A percentile compares a stretch with the other conserved stretches of the same genome.
These are phyloP conservation scores for Cladosporium sp. DNA, from an alignment of 2,329 filamentous ascomycete genomes.

Conservation along the genomic window DNA sequence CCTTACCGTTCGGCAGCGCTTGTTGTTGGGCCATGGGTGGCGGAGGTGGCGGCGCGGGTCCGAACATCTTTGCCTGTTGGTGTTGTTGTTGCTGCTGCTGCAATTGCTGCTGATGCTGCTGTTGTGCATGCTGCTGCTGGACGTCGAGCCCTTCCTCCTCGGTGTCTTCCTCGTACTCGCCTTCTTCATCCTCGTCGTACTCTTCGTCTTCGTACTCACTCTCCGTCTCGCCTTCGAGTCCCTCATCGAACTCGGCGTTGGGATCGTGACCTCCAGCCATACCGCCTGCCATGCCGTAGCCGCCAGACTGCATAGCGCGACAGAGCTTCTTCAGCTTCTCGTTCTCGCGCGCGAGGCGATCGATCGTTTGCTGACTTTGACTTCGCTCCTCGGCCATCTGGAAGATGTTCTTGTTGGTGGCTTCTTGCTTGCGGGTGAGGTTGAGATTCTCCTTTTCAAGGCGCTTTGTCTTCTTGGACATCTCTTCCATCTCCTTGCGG, in stretches of 20 bases:
- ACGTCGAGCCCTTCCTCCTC: conserved; percentile 49
- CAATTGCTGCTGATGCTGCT: conserved; percentile 2
- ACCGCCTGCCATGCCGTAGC: conserved; percentile 58
- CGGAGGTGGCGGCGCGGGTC: conserved; percentile 53
- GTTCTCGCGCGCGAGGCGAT: conserved; percentile 79
- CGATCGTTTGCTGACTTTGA: conserved; percentile 71
- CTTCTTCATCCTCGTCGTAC: conserved; percentile 57
- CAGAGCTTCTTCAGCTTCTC: conserved; percentile 92
- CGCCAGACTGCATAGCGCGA: conserved; percentile 93
- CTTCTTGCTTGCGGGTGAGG: conserved; percentile 88
- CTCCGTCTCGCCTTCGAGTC: conserved; percentile 54
- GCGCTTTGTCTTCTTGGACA: conserved; percentile 98
- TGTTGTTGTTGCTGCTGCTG: not conserved
- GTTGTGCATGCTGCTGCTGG: conserved; percentile 19
- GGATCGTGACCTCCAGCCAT: conserved; percentile 21
- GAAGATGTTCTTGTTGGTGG: conserved; percentile 90
- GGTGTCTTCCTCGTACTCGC: conserved; percentile 65
- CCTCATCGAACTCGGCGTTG: conserved; percentile 32
- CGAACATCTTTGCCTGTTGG: conserved; percentile 36
- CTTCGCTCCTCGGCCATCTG: conserved; percentile 95
- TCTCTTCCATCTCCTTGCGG: conserved; percentile 98
- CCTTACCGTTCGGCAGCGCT: conserved; percentile 31
- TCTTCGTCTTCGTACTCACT: conserved; percentile 68
- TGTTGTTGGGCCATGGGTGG: conserved; percentile 37
- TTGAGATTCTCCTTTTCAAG: conserved; percentile 94